Conservation (phyloP, 2,329 filamentous ascomycete genomes). For the Pestalotiopsis sp. region DNA sequence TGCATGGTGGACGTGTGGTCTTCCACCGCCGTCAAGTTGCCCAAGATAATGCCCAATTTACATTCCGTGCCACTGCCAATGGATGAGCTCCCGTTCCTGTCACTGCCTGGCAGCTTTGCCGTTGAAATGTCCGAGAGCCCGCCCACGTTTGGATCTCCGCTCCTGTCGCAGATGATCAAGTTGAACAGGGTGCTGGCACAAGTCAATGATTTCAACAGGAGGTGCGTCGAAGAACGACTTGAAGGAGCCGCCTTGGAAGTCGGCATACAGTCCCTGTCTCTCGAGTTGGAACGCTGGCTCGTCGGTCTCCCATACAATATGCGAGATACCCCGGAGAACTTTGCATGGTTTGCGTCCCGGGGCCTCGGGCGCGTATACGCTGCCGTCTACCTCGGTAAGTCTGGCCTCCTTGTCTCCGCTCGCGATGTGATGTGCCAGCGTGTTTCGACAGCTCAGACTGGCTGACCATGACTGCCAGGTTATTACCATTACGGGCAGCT, state of each 20-base stretch:
- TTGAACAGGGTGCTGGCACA: constrained; percentile 40
- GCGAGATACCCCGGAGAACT: constrained; percentile 40
- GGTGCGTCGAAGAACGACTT: constrained; percentile 30
- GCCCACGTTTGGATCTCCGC: constrained; percentile 21
- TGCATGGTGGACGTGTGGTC: constrained; percentile 45
- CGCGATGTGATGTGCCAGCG: neutral
- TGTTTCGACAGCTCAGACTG: neutral
- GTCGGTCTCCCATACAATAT: constrained; percentile 35
- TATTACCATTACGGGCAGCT: constrained; percentile 49
- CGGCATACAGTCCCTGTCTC: constrained; percentile 31
- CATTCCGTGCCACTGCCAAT: constrained; percentile 35
- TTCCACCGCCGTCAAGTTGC: constrained; percentile 36
- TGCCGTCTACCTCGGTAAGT: constrained; percentile 42
- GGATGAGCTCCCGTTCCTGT: constrained; percentile 38
- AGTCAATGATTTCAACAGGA: constrained; percentile 41
- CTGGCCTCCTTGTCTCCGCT: neutral
- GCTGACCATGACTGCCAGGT: neutral
- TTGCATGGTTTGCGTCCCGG: constrained; percentile 36
- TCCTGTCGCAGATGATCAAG: constrained; percentile 39
- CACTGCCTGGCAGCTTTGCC: constrained; percentile 12
- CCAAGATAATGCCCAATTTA: constrained; percentile 30
- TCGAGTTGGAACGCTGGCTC: constrained; percentile 38
- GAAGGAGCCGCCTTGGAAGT: constrained; percentile 18
- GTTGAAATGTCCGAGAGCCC: neutral
- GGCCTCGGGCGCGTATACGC: constrained; percentile 46